Evolutionary conservation across 805 yeast genomes (phyloP), one percentile per base, ranked within the genome.

Genomic region (Starmerella vitae): DNA sequence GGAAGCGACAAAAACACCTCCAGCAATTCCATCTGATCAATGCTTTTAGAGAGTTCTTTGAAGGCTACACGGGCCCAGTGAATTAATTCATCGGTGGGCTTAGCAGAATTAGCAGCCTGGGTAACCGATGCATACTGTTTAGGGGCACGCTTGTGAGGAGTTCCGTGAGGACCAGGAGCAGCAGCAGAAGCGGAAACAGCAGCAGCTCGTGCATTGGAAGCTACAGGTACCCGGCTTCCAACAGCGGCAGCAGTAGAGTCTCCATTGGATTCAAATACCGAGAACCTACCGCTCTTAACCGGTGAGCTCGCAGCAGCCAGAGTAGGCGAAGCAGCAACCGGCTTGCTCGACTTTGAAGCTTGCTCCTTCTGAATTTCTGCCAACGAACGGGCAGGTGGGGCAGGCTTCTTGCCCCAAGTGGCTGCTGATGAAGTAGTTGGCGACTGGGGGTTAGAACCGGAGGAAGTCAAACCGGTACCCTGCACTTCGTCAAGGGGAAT

Each of bases 1-100:
- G 96, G 95, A 45, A 88, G 69, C 44, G 84, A 76, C 45, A 86
- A 64, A 51, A 91, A 69, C 55, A 91, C 76, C 40, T 79, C 76
- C 35, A 88, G 64, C 30, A 91, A 74, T 55, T 81, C 94, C 46
- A 78, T 81, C 34, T 68, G 69, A 30, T 84, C 76, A 30, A 86
- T 85, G 14, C 82, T 77, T 8, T 76, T 70, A 55, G 82, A 77
- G 56, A 88, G 65, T 44, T 70, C 74, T 39, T 47, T 48, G 34
- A 64, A 57, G 13, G 60, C 36, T 19, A 47, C 29, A 20, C 61
- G 56, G 47, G 63, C 58, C 68, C 68, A 64, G 37, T 57, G 57
- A 10, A 64, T 41, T 38, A 65, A 63, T 45, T 60, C 65, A 24
- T 60, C 64, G 13, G 56, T 43, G 19, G 52, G 48, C 26, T 52